Evolutionary conservation across 345 rosid genomes (phyloP), one percentile per base, ranked within the genome.

Genomic region (Gossypium australe): DNA sequence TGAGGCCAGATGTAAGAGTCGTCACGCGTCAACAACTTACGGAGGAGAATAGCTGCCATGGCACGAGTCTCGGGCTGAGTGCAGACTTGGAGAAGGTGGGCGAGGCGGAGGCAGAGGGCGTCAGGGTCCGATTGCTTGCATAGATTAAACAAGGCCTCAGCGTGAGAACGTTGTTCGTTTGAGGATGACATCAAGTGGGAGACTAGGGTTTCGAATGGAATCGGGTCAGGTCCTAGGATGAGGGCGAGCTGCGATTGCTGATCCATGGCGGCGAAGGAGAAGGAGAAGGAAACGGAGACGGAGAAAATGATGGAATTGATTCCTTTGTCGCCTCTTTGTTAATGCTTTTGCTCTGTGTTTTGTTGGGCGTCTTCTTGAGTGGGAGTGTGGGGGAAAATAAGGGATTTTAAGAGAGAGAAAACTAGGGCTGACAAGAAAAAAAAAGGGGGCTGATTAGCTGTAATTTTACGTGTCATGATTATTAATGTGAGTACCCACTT

Each of bases 21-120:
- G 43, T 89, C 99, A 71, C 97, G 96, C 9, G 98, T 93, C 71
- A 93, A 86, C 24, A 93, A 84, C 87, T 92, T 96, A 9, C 98
- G 94, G 81, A 96, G 97, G 71, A 96, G 97, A 51, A 96, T 90
- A 34, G 99, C 91, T 22, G 97, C 76, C 99, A 96, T 93, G 72
- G 98, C 95, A 3, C 99, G 97, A 24, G 81, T 89, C 76, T 96
- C 99, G 3, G 82, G 84, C 73, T 83, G 90, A 41, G 93, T 86
- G 62, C 92, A 93, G 63, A 73, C 80, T 82, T 93, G 94, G 67
- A 96, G 90, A 38, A 96, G 90, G 55, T 90, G 97, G 71, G 92
- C 87, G 12, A 96, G 92, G 83, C 92, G 92, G 77, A 93, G 86
- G 45, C 89, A 85, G 56, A 96, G 94, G 59, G 97, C 76, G 68